Base-by-base conservation (phyloP, 1,284 basidiomycete species). In the Tylopilus orsonianus region DNA sequence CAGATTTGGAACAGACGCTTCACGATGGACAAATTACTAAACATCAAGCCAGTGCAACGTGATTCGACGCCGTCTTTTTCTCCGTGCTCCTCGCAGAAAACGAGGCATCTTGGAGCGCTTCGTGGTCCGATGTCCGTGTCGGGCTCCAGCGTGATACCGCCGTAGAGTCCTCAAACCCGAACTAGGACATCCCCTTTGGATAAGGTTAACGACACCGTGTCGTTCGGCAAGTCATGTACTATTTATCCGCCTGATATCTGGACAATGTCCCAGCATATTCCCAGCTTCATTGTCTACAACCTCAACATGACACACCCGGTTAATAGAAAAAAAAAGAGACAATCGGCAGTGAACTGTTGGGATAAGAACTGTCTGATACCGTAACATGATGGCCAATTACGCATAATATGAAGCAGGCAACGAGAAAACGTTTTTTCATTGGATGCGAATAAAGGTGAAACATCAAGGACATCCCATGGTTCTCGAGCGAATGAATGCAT, bases 1-100 rank as follows among this genome's bases (percentile, higher is more conserved):
- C 33, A 39, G n/a, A 41, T 55, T 39, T 24, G 52, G 34, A 38
- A 30, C 12, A 27, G 16, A 9, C 29, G 30, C 51, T n/a, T 40
- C 41, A n/a, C 53, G 35, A 29, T 14, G 53, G 54, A 19, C 26
- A 41, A n/a, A n/a, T n/a, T 55, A 55, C 52, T 44, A 35, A 46
- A 35, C 16, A 19, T 29, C 36, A 24, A 39, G 41, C 33, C 16
- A 33, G 16, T 26, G 33, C 48, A 53, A 29, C 48, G 41, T 53
- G 52, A 39, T 32, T 18, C 13, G n/a, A 16, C 18, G 13, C 19
- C 13, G 27, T 27, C 3, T 29, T 32, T 19, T 34, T 20, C 35
- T 13, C 43, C 50, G 55, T 22, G 34, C 5, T 9, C 36, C 20
- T 33, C 55, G 55, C 52, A 34, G 13, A 27, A 41, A 44, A 53